These are phyloP conservation scores for Gossypium schwendimanii DNA, from an alignment of 441 rosid genomes.

Conservation along the genomic window DNA sequence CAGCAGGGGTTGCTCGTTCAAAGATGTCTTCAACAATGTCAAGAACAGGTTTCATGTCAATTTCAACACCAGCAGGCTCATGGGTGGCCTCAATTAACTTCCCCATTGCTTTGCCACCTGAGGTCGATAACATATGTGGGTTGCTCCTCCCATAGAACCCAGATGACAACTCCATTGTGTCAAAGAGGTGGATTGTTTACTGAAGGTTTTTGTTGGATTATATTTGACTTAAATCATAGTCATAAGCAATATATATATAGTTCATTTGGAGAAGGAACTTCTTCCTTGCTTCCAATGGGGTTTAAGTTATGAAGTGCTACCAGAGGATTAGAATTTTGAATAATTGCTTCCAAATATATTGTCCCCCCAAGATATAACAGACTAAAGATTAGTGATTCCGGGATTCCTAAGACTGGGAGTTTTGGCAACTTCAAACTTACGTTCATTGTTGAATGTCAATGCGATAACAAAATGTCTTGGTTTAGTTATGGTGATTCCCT, in stretches of 20 bases:
- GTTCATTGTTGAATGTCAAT: background rate
- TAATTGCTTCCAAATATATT: background rate
- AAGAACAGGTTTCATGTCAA: slow-evolving; percentile 40
- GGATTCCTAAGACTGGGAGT: slow-evolving; percentile 8
- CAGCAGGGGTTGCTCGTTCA: slow-evolving; percentile 19
- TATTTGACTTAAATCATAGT: slow-evolving; percentile 8
- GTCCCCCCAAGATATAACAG: slow-evolving; percentile 2
- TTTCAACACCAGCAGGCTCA: slow-evolving; percentile 46
- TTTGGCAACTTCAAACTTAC: slow-evolving; percentile 8
- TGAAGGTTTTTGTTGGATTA: slow-evolving; percentile 6
- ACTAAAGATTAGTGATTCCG: background rate
- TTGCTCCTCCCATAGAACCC: slow-evolving; percentile 12
- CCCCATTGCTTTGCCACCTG: slow-evolving; percentile 49
- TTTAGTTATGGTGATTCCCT: background rate
- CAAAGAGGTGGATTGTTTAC: background rate
- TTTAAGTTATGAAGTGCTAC: slow-evolving; percentile 18
- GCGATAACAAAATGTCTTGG: background rate
- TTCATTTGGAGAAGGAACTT: slow-evolving; percentile 24
- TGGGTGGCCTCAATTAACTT: slow-evolving; percentile 54
- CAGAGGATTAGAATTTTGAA: slow-evolving; percentile 18
- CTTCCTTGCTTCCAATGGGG: slow-evolving; percentile 47
- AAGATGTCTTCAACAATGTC: slow-evolving; percentile 48
- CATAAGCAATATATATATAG: slow-evolving; percentile 15
- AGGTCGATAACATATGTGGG: slow-evolving; percentile 35
- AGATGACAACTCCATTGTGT: slow-evolving; percentile 17